These are phyloP conservation scores for Diaporthe sp. DNA, from an alignment of 2,329 filamentous ascomycete genomes.

Conservation along the genomic window DNA sequence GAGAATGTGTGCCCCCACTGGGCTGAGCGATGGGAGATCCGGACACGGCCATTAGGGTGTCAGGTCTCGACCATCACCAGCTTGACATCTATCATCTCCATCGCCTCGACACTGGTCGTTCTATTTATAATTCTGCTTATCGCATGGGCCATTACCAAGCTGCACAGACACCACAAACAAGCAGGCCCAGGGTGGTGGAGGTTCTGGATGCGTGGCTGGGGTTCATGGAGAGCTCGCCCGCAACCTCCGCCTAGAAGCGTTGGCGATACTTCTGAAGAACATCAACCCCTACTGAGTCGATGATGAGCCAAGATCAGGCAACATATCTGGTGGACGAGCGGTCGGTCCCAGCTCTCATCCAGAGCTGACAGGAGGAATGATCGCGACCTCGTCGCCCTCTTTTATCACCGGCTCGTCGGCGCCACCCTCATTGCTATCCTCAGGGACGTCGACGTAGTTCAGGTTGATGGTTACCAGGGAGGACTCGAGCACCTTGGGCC, in stretches of 20 bases:
- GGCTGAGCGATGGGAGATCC: slow-evolving; percentile 60
- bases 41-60: slow-evolving; percentile 55
- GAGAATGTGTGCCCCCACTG: slow-evolving; percentile 66
- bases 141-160: slow-evolving; percentile 37
- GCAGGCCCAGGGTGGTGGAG: slow-evolving; percentile 44
- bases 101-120: slow-evolving; percentile 50
- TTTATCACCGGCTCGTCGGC: slow-evolving; percentile 66
- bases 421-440: slow-evolving; percentile 57
- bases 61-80: slow-evolving; percentile 58
- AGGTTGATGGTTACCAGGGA: slow-evolving; percentile 86
- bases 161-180: slow-evolving; percentile 38
- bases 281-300: slow-evolving; percentile 44
- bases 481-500: slow-evolving; percentile 75
- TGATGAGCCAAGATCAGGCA: slow-evolving; percentile 34
- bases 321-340: not conserved
- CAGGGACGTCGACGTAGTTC: slow-evolving; percentile 80
- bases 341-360: slow-evolving; percentile 65
- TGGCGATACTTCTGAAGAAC: slow-evolving; percentile 34
- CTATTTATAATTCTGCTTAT: slow-evolving; percentile 45
- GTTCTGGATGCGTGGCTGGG: slow-evolving; percentile 40
- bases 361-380: slow-evolving; percentile 90
- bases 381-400: slow-evolving; percentile 85
- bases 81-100: slow-evolving; percentile 52
- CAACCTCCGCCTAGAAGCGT: not conserved
- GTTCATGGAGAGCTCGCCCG: not conserved